These are phyloP conservation scores for Sherardia arvensis DNA, from an alignment of 257 asterid species.

Conservation along the genomic window DNA sequence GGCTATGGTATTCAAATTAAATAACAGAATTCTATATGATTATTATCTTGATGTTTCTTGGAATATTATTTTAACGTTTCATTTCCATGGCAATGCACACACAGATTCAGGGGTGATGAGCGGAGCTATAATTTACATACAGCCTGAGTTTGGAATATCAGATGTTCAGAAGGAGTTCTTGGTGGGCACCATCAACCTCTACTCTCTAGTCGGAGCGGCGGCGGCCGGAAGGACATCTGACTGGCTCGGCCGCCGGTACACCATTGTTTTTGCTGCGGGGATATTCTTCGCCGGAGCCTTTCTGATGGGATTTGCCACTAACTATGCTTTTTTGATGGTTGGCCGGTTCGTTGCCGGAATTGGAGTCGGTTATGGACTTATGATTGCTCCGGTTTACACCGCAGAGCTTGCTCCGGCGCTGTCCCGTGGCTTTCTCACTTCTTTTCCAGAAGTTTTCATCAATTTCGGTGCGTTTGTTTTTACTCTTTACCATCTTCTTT, in stretches of 20 bases:
- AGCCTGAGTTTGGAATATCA: conserved; percentile 15
- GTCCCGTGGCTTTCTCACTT: conserved; percentile 26
- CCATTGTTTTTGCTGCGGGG: conserved; percentile 18
- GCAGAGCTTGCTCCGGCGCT: conserved; percentile 22
- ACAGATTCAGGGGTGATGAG: conserved; percentile 32
- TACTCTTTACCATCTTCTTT: neutral
- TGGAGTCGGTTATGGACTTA: conserved; percentile 25
- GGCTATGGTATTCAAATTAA: conserved; percentile 9
- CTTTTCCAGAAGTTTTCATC: conserved; percentile 29
- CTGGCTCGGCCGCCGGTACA: conserved; percentile 29
- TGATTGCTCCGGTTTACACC: conserved; percentile 25
- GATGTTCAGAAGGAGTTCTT: conserved; percentile 20
- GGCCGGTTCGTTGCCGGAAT: conserved; percentile 28
- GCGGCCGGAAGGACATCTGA: conserved; percentile 28
- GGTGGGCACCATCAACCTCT: conserved; percentile 22
- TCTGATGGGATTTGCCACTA: conserved; percentile 28
- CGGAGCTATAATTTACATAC: conserved; percentile 23
- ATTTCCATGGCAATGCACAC: neutral
- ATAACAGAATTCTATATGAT: too few species aligned
- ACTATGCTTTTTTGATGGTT: conserved; percentile 27
- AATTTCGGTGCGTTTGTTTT: conserved; percentile 16
- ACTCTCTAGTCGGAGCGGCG: conserved; percentile 24
- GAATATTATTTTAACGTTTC: neutral
- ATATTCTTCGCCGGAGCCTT: conserved; percentile 22
- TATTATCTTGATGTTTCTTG: too few species aligned